phyloP scores from a whole-genome alignment of 2,329 filamentous ascomycete genomes.

The Tolypocladium pustulatum region DNA sequence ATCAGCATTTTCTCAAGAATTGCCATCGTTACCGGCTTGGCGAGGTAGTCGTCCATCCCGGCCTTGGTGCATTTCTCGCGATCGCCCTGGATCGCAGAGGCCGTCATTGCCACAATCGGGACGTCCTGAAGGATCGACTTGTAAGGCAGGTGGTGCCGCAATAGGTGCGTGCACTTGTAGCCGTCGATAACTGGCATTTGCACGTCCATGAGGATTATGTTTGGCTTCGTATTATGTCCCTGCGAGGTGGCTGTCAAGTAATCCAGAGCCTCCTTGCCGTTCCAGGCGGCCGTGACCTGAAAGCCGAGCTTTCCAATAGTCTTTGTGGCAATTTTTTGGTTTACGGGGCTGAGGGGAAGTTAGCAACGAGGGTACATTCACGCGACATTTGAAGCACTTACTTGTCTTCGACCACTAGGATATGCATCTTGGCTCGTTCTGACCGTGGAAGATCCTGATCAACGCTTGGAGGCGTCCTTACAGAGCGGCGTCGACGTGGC shows the following conservation, averaged over 20 bases:
- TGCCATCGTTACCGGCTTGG: slow-evolving; percentile 62
- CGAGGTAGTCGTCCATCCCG: slow-evolving; percentile 67
- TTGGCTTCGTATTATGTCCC: slow-evolving; percentile 45
- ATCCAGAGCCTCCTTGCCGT: slow-evolving; percentile 68
- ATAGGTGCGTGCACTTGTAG: slow-evolving; percentile 64
- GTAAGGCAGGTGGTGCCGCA: slow-evolving; percentile 59
- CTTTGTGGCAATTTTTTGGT: slow-evolving; percentile 66
- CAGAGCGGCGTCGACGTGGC: slow-evolving; percentile 21
- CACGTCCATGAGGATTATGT: slow-evolving; percentile 71
- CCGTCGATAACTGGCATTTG: slow-evolving; percentile 71
- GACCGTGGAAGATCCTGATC: slow-evolving; percentile 39
- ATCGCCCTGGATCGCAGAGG: slow-evolving; percentile 67
- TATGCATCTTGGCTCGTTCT: slow-evolving; percentile 52
- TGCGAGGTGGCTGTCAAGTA: slow-evolving; percentile 50
- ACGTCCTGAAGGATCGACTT: slow-evolving; percentile 48
- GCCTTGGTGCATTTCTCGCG: slow-evolving; percentile 62
- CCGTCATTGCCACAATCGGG: slow-evolving; percentile 75
- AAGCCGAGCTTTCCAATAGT: slow-evolving; percentile 67
- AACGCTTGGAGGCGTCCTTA: slow-evolving; percentile 23
- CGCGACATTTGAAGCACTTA: slow-evolving; percentile 25
- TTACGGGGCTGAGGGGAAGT: slow-evolving; percentile 41
- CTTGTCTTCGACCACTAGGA: slow-evolving; percentile 79
- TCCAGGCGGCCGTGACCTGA: slow-evolving; percentile 61
- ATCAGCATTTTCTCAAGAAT: slow-evolving; percentile 61
- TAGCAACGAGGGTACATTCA: slow-evolving; percentile 5